Base-by-base conservation (phyloP, 2,329 filamentous ascomycete species). In the Hypoxylon sp. region DNA sequence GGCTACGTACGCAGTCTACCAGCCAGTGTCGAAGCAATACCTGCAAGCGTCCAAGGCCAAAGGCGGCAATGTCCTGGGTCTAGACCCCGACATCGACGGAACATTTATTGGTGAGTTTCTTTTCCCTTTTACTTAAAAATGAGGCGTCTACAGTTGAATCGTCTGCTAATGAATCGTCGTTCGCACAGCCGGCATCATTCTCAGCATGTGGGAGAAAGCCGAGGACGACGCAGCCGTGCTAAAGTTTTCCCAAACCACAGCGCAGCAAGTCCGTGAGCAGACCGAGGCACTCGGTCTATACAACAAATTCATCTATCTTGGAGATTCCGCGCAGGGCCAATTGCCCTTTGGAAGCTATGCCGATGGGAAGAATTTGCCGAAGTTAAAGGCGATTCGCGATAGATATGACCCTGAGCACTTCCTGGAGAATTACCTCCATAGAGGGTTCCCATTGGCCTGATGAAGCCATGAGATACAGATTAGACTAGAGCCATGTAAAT, bases 221-320 rank as follows among this genome's bases (percentile, higher is more conserved):
- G 53, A 62, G 14, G 57, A 70, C 28, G 61, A 68, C 51, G 58
- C 21, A 10, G 32, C 23, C n/a, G 36, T 70, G 11, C 49, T 67
- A 6, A 19, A 46, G 10, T 53, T 68, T n/a, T 53, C 45, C 2
- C 41, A 52, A 32, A 32, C 23, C 34, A 55, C 63, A 9, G 50
- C 48, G 11, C 36, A 56, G 17, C 49, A 63, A 13, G 57, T 68
- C 28, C 49, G 60, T 6, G 34, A 36, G n/a, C 46, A 58, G 56
- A 62, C 55, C 13, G 19, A 58, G 10, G 48, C 38, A 17, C 49
- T 70, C 13, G 65, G 61, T 5, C 14, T 68, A 38, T 57, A 51
- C 43, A 62, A 64, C 60, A 51, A 51, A n/a, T 68, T 70, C 30
- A 60, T 48, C 38, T 70, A 70, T 28, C 64, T 70, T 0, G 67